Conservation (phyloP, 2,329 filamentous ascomycete species). For the Fusarium secorum region DNA sequence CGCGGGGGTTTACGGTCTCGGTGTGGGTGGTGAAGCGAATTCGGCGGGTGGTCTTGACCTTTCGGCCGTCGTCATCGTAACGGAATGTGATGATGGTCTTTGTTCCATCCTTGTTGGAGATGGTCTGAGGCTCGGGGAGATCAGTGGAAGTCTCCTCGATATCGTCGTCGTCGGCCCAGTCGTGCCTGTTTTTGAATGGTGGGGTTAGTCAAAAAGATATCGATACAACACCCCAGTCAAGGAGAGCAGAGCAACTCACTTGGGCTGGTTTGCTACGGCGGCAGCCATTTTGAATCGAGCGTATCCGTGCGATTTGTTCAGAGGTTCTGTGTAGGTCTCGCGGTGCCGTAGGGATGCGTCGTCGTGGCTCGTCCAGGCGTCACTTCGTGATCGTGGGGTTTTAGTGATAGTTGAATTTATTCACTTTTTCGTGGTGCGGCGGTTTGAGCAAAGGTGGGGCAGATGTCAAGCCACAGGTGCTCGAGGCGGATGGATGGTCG, state of each 20-base stretch:
- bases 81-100: constrained; percentile 93
- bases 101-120: constrained; percentile 97
- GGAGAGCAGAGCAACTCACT: constrained; percentile 44
- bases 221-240: constrained; percentile 28
- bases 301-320: constrained; percentile 25
- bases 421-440: constrained; percentile 53
- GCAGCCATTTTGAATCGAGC: constrained; percentile 50
- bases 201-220: constrained; percentile 48
- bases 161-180: constrained; percentile 97
- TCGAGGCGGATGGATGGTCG: background rate
- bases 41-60: constrained; percentile 95
- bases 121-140: constrained; percentile 86
- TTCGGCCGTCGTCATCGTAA: constrained; percentile 91
- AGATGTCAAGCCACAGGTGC: constrained; percentile 42
- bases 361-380: constrained; percentile 35
- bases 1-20: constrained; percentile 93
- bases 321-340: constrained; percentile 13
- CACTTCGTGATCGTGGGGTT: constrained; percentile 50
- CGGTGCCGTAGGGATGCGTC: constrained; percentile 34
- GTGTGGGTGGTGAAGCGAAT: constrained; percentile 92
- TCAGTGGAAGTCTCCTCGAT: constrained; percentile 74
- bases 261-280: constrained; percentile 51
- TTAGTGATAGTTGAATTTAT: constrained; percentile 49
- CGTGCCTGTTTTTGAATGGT: constrained; percentile 59
- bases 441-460: constrained; percentile 47